Percentiles rank a stretch among this genome's conserved stretches.
Conservation (phyloP, 2,329 filamentous ascomycete species). For the Parafenestella ontariensis region DNA sequence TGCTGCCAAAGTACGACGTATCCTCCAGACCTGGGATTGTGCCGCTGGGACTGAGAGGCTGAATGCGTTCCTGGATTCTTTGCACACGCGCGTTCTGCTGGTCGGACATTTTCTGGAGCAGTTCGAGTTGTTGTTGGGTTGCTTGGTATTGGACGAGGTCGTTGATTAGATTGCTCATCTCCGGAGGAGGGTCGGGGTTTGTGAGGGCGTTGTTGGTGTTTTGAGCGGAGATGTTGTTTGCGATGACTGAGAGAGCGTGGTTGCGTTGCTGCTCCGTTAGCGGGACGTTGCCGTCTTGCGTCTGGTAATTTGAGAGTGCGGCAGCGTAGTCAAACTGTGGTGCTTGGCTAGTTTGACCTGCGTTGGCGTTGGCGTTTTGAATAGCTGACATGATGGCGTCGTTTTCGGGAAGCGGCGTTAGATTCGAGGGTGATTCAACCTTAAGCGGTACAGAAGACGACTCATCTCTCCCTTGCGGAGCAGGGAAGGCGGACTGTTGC, state of each 20-base stretch:
- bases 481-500: conserved; percentile 15
- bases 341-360: conserved; percentile 34
- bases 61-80: conserved; percentile 74
- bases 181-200: conserved; percentile 62
- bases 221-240: conserved; percentile 52
- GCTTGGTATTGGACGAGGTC: conserved; percentile 69
- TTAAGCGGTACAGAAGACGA: conserved; percentile 43
- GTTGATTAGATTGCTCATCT: conserved; percentile 64
- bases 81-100: conserved; percentile 81
- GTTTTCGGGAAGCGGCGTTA: conserved; percentile 48
- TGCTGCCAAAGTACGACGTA: conserved; percentile 45
- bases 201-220: conserved; percentile 64
- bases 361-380: conserved; percentile 52
- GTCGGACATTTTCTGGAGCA: conserved; percentile 77
- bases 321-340: conserved; percentile 55
- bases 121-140: conserved; percentile 78
- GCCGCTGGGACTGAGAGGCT: conserved; percentile 81
- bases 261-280: conserved; percentile 57
- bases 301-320: conserved; percentile 57
- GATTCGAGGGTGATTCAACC: conserved; percentile 49
- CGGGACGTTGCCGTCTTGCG: conserved; percentile 54
- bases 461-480: conserved; percentile 15
- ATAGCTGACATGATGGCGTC: conserved; percentile 61
- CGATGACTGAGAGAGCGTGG: conserved; percentile 57
- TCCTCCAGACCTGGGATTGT: conserved; percentile 71